Conservation (phyloP, 371 early-diverging fungal species). For the Lichtheimia corymbifera region DNA sequence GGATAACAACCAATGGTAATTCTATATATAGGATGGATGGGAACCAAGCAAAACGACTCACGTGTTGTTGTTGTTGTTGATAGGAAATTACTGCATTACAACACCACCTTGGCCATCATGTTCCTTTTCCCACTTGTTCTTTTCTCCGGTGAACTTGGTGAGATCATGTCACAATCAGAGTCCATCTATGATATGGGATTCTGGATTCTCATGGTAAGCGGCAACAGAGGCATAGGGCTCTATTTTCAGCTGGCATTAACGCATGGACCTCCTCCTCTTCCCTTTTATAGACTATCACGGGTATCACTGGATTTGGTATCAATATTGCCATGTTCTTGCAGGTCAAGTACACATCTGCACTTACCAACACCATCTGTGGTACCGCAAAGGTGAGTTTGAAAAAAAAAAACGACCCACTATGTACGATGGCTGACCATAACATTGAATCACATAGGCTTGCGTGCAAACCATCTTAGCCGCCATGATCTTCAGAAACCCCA, state of each 20-base stretch:
- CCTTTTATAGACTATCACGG: constrained; percentile 57
- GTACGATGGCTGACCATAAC: background rate
- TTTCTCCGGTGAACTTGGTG: constrained; percentile 63
- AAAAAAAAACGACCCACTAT: background rate
- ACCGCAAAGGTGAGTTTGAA: constrained; percentile 58
- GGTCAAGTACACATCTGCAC: constrained; percentile 76
- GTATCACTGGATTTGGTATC: constrained; percentile 72
- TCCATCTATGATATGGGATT: constrained; percentile 59
- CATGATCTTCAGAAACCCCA: constrained; percentile 68
- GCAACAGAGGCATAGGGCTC: background rate
- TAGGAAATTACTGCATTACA: constrained; percentile 72
- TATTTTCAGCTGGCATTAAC: background rate
- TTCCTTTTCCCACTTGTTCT: constrained; percentile 62
- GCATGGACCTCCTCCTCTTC: background rate
- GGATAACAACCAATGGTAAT: constrained; percentile 74
- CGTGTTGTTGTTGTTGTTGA: too few species aligned
- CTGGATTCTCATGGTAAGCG: constrained; percentile 67
- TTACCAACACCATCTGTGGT: constrained; percentile 80
- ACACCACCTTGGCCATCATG: constrained; percentile 67
- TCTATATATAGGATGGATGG: background rate
- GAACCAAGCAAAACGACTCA: background rate
- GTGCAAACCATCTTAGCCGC: constrained; percentile 71
- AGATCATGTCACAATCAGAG: constrained; percentile 41
- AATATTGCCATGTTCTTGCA: constrained; percentile 79
- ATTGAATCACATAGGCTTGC: constrained; percentile 44